These are phyloP conservation scores for Suillus brevipes DNA, from an alignment of 768 basidiomycete genomes.

Conservation along the genomic window DNA sequence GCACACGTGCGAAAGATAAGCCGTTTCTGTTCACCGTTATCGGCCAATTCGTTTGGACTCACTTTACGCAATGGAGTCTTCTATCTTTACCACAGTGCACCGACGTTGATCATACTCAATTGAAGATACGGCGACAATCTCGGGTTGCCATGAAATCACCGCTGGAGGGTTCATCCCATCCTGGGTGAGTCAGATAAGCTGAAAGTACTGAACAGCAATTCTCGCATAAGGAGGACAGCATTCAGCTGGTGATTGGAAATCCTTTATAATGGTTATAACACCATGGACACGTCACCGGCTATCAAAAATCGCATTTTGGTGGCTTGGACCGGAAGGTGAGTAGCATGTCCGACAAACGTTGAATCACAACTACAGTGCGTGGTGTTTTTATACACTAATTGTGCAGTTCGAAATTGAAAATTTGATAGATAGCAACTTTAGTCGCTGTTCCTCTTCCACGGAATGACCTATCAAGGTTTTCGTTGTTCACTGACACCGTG, in stretches of 20 bases:
- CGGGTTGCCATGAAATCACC: no score
- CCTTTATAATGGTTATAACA: no score
- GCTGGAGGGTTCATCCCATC: not conserved
- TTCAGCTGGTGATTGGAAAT: not conserved
- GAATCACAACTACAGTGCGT: not conserved
- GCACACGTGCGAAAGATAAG: slow-evolving; percentile 8
- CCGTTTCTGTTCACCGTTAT: not conserved
- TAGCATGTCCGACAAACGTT: not conserved
- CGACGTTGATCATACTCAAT: not conserved
- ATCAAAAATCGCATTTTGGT: not conserved
- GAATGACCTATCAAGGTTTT: not conserved
- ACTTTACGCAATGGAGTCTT: not conserved
- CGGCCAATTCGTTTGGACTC: not conserved
- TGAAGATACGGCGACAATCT: not conserved
- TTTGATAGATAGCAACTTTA: slow-evolving; percentile 6
- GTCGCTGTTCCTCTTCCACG: not conserved
- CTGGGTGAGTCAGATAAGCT: not conserved
- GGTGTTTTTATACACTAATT: not conserved
- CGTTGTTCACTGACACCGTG: not conserved
- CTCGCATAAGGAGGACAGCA: not conserved
- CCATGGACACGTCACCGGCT: not conserved
- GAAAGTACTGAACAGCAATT: not conserved
- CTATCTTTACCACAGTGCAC: not conserved
- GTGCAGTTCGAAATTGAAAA: not conserved
- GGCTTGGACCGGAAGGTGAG: not conserved